A percentile compares a stretch with the other conserved stretches of the same genome.
Conservation (phyloP, 768 basidiomycete genomes). For the Lentinula lateritia region DNA sequence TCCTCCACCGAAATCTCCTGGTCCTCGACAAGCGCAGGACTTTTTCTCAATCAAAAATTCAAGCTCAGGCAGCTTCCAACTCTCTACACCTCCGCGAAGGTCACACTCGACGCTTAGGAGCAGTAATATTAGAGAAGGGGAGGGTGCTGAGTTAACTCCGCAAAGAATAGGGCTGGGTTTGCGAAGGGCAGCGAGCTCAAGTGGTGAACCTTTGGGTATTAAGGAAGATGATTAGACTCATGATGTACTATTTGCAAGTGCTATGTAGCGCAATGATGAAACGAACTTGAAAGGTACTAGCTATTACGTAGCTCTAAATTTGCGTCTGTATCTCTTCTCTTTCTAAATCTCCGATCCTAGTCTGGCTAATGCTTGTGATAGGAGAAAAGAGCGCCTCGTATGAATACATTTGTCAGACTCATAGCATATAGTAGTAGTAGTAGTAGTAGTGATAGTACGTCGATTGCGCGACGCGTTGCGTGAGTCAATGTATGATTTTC, state of each 20-base stretch:
- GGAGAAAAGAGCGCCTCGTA: no score
- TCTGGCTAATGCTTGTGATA: no score
- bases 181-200: slow-evolving; percentile 20
- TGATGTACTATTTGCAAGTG: no score
- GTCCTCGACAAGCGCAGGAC: slow-evolving; percentile 19
- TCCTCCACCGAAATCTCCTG: background rate
- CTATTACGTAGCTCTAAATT: no score
- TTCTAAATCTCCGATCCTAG: no score
- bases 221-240: background rate
- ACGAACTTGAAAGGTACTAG: no score
- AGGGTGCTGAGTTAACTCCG: slow-evolving; percentile 8
- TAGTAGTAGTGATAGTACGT: background rate
- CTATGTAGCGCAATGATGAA: no score
- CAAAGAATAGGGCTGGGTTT: slow-evolving; percentile 23
- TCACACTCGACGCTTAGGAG: slow-evolving; percentile 20
- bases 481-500: background rate
- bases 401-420: no score
- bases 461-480: background rate
- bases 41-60: slow-evolving; percentile 19
- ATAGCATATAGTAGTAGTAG: no score
- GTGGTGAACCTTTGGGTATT: background rate
- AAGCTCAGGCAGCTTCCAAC: slow-evolving; percentile 23
- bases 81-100: slow-evolving; percentile 36
- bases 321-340: no score
- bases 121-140: slow-evolving; percentile 7